Conservation (phyloP, 164 flowering plant genomes). For the Saururus chinensis region DNA sequence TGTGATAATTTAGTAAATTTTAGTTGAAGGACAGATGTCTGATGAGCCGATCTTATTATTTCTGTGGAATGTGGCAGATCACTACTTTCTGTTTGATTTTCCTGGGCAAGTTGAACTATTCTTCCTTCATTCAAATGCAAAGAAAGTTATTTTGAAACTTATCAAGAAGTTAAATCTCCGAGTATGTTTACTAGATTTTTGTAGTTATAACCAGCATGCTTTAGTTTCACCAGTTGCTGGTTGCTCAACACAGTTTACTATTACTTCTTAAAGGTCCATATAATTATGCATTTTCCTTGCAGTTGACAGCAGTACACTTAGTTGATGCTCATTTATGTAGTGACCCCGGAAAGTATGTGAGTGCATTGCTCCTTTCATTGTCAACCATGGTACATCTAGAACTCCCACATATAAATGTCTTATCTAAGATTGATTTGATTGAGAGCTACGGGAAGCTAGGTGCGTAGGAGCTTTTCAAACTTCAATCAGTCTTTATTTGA, state of each 20-base stretch:
- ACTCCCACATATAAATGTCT: constrained; percentile 88
- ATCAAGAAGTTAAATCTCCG: constrained; percentile 68
- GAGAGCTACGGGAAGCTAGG: constrained; percentile 94
- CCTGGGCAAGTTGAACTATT: constrained; percentile 96
- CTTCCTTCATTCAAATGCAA: constrained; percentile 84
- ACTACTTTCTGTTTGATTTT: constrained; percentile 90
- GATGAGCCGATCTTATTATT: background rate
- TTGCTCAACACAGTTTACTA: background rate
- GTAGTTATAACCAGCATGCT: background rate
- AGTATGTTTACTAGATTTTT: constrained; percentile 29
- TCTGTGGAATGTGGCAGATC: constrained; percentile 44
- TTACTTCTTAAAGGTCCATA: background rate
- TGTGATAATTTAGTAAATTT: background rate
- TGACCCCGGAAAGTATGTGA: constrained; percentile 88
- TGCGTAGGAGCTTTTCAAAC: constrained; percentile 14
- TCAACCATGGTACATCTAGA: constrained; percentile 92
- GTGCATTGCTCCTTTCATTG: constrained; percentile 84
- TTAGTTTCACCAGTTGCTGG: background rate
- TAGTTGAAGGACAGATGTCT: background rate
- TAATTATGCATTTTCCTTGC: constrained; percentile 17
- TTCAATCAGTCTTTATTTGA: background rate
- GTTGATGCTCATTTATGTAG: constrained; percentile 95
- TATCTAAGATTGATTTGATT: constrained; percentile 92
- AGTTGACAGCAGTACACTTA: constrained; percentile 84
- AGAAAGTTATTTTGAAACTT: constrained; percentile 61